Evolutionary conservation across 202 grass and related monocot species (phyloP).

Genomic region (Bolboschoenoplectus hybrid): DNA sequence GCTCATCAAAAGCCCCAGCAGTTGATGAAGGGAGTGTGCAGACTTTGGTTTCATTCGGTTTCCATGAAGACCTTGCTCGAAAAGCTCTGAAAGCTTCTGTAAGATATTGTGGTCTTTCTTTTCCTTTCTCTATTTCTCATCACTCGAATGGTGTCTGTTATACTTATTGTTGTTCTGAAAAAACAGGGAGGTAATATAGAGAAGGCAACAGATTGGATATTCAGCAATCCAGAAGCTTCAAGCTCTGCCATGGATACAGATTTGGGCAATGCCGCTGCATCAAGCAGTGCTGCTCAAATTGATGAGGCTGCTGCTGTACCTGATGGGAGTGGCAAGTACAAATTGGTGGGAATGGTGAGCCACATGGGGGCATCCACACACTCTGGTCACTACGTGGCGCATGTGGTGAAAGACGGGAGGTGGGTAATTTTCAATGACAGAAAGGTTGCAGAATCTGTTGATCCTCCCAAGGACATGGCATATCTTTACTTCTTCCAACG

Average conservation of each 20-base stretch:
- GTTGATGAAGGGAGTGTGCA: slow-evolving; percentile 88
- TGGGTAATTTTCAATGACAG: slow-evolving; percentile 92
- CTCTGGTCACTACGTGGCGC: slow-evolving; percentile 93
- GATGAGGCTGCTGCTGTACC: slow-evolving; percentile 48
- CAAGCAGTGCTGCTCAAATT: slow-evolving; percentile 49
- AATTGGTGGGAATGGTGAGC: slow-evolving; percentile 83
- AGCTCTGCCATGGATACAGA: slow-evolving; percentile 49
- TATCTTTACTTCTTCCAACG: slow-evolving; percentile 96
- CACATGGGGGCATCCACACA: slow-evolving; percentile 96
- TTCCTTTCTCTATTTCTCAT: not conserved
- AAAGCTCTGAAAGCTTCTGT: slow-evolving; percentile 92
- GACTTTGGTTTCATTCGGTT: slow-evolving; percentile 90
- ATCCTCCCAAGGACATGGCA: slow-evolving; percentile 96
- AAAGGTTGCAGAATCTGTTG: slow-evolving; percentile 81
- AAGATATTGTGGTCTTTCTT: slow-evolving; percentile 38
- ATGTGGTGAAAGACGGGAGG: slow-evolving; percentile 81
- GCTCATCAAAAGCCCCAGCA: slow-evolving; percentile 42
- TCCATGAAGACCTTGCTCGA: slow-evolving; percentile 79
- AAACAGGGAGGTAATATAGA: slow-evolving; percentile 88
- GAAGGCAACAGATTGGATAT: slow-evolving; percentile 95
- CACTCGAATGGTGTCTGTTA: slow-evolving; percentile 14
- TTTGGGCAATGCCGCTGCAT: slow-evolving; percentile 41
- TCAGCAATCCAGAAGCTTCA: slow-evolving; percentile 72
- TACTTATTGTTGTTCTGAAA: slow-evolving; percentile 29
- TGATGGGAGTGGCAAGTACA: slow-evolving; percentile 93